phyloP scores from a whole-genome alignment of 805 yeast species.

The Brettanomyces anomalus region DNA sequence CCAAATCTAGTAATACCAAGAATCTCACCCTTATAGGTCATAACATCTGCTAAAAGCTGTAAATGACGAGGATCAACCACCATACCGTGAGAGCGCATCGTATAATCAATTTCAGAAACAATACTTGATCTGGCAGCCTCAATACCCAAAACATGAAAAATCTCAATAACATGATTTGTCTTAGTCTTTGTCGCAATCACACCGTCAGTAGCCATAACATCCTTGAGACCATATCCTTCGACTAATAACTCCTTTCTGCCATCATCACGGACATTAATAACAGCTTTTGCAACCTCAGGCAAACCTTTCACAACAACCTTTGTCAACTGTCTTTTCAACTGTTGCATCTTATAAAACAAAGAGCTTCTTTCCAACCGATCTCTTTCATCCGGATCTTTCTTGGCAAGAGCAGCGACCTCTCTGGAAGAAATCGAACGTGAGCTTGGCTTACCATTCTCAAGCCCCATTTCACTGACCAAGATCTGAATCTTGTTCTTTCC shows the following conservation, averaged over 20 bases:
- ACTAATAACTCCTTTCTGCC: slow-evolving; percentile 85
- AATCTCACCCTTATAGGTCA: slow-evolving; percentile 98
- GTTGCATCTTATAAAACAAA: slow-evolving; percentile 83
- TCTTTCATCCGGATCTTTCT: slow-evolving; percentile 28
- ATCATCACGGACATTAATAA: slow-evolving; percentile 83
- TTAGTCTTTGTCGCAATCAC: slow-evolving; percentile 78
- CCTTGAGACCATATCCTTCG: slow-evolving; percentile 94
- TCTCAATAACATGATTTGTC: slow-evolving; percentile 91
- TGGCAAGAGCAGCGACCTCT: slow-evolving; percentile 19
- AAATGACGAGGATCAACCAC: slow-evolving; percentile 99
- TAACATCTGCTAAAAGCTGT: slow-evolving; percentile 93
- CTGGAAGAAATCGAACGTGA: slow-evolving; percentile 32
- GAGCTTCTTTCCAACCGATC: slow-evolving; percentile 35
- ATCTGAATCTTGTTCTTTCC: slow-evolving; percentile 64
- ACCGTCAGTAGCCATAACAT: slow-evolving; percentile 97
- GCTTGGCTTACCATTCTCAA: slow-evolving; percentile 31
- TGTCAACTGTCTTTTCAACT: slow-evolving; percentile 76
- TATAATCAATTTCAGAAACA: slow-evolving; percentile 88
- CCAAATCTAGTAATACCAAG: slow-evolving; percentile 98
- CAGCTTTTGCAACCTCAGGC: slow-evolving; percentile 88
- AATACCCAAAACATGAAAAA: slow-evolving; percentile 83
- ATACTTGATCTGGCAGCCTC: slow-evolving; percentile 96
- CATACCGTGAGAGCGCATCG: slow-evolving; percentile 99
- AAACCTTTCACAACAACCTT: slow-evolving; percentile 88
- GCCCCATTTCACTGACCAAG: slow-evolving; percentile 38